Evolutionary conservation across 192 early-diverging fungal genomes (phyloP).

Genomic region (Linnemannia hyalina): DNA sequence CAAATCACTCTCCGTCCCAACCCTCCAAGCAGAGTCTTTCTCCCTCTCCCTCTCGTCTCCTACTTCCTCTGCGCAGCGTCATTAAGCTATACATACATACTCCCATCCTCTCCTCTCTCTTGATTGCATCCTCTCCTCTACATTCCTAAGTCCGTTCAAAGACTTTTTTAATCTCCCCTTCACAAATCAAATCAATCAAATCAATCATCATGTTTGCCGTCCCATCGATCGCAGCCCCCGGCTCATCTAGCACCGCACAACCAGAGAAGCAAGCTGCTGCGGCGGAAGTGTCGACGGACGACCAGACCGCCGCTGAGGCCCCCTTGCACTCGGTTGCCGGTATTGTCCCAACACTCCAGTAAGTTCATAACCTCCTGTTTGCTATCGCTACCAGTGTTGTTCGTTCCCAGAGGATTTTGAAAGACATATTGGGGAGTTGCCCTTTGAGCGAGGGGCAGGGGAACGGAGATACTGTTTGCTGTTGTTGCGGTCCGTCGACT

Average conservation of each 20-base stretch:
- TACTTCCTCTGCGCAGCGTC: conserved; percentile 16
- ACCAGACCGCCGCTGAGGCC: conserved; percentile 46
- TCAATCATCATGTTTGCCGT: conserved; percentile 51
- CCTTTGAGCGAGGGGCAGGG: not conserved
- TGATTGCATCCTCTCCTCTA: not conserved
- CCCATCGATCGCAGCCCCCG: conserved; percentile 37
- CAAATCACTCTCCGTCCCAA: not conserved
- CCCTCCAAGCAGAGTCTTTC: not conserved
- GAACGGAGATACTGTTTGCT: no score
- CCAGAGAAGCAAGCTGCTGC: conserved; percentile 33
- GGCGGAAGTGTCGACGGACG: conserved; percentile 40
- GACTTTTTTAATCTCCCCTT: not conserved
- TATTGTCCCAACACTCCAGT: conserved; percentile 74
- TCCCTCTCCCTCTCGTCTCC: not conserved
- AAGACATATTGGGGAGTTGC: no score
- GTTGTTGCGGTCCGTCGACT: no score
- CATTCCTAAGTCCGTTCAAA: not conserved
- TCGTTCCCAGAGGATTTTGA: not conserved
- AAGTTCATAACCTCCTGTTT: conserved; percentile 53
- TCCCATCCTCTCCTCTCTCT: not conserved
- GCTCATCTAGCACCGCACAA: conserved; percentile 31
- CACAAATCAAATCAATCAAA: not conserved
- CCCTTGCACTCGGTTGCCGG: conserved; percentile 63
- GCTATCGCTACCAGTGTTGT: not conserved
- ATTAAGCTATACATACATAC: not conserved